Evolutionary conservation across 169 alveolate species (phyloP), one percentile per base, ranked within the genome.

Genomic region (Ichthyophthirius multifiliis): DNA sequence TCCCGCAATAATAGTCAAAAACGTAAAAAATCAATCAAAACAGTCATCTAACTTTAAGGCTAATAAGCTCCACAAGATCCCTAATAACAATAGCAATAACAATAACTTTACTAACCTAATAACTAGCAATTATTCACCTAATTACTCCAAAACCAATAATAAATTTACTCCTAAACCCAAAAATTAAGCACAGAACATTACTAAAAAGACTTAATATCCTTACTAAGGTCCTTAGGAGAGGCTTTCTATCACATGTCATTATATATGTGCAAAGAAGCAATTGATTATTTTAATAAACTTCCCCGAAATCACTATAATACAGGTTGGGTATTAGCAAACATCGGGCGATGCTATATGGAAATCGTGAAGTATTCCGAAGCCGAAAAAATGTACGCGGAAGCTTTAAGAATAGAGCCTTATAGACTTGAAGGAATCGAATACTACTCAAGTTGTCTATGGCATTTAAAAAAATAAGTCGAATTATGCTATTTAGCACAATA

Each of bases 361-460:
- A 55, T 89, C 65, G 85, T 88, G 5, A 89, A 91, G 64, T 93
- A 90, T 77, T 43, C 76, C 34, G 95, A 93, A 71, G 92, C 95
- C 1, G 97, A 93, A 71, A 90, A 89, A 73, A 65, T 77, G 63
- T 93, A 85, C 64, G 43, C 74, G 46, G 83, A 87, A 77, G 86
- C 89, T 65, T 46, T 83, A 62, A 48, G 83, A 32, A 71, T 90
- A 16, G 95, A 93, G 44, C 96, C 95, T 9, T 89, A 92, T 64
- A 74, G 93, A 65, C 74, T 90, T 18, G 95, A 92, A 65, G 97
- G 96, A 0, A 76, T 93, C 31, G 95, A 93, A 74, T 90, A 91
- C 71, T 93, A 89, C 76, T 88, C 94, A 7, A 84, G 94, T 18
- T 88, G 94, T 74, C 83, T 93, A 75, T 93, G 97, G 96, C 96